These are phyloP conservation scores for Taphrina betulina DNA, from an alignment of 1,139 yeast genomes.

Conservation along the genomic window DNA sequence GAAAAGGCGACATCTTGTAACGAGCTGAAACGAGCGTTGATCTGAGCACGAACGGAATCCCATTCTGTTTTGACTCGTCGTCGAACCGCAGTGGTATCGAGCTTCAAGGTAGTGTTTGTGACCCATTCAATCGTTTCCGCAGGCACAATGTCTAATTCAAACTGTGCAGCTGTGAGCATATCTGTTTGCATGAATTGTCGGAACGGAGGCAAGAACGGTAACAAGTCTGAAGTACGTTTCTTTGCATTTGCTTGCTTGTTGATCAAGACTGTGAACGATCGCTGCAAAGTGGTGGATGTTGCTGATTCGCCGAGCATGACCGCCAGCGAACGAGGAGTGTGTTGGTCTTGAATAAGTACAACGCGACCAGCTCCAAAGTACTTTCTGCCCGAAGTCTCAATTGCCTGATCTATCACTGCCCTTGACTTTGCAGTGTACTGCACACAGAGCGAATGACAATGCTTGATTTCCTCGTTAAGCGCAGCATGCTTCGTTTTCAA, in stretches of 20 bases:
- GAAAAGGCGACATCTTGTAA: constrained; percentile 4
- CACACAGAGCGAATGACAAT: constrained; percentile 9
- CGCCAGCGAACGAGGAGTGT: constrained; percentile 53
- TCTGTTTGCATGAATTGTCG: constrained; percentile 24
- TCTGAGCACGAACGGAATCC: constrained; percentile 47
- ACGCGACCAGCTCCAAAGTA: constrained; percentile 54
- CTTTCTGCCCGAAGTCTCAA: constrained; percentile 34
- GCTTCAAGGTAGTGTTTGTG: constrained; percentile 24
- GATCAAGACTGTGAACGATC: constrained; percentile 31
- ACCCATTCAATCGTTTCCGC: constrained; percentile 37
- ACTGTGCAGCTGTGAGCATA: constrained; percentile 3
- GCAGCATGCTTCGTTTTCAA: constrained; percentile 1
- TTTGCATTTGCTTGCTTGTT: constrained; percentile 22
- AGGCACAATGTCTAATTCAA: constrained; percentile 33
- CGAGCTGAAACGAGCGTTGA: constrained; percentile 41
- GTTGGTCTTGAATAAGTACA: constrained; percentile 56
- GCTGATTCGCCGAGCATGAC: constrained; percentile 45
- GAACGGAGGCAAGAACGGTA: constrained; percentile 38
- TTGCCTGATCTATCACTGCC: constrained; percentile 11
- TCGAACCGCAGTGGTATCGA: constrained; percentile 27
- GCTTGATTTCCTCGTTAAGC: constrained; percentile 3
- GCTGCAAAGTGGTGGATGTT: constrained; percentile 22
- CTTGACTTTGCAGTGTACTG: constrained; percentile 5
- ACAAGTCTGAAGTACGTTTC: constrained; percentile 36
- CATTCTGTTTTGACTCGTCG: constrained; percentile 23